phyloP scores from a whole-genome alignment of 139 green algal genomes.

The Desmodesmus armatus region DNA sequence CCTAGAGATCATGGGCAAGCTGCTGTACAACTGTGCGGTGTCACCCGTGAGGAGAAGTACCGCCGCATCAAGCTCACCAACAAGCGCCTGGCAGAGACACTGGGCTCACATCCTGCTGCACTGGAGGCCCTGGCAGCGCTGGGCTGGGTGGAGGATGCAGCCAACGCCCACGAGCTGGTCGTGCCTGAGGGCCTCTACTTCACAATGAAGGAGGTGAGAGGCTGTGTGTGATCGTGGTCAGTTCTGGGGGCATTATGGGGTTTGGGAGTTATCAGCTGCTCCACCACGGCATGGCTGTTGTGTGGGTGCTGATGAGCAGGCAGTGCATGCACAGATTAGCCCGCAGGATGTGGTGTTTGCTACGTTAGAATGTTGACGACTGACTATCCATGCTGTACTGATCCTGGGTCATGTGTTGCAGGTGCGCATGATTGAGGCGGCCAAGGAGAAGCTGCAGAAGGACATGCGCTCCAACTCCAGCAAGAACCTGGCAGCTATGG shows the following conservation, averaged over 20 bases:
- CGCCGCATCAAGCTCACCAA: slow-evolving; percentile 49
- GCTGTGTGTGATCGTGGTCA: too few relatives aligned
- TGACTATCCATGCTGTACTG: too few relatives aligned
- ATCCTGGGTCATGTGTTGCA: too few relatives aligned
- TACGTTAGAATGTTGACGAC: too few relatives aligned
- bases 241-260: too few relatives aligned
- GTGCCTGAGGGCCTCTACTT: slow-evolving; percentile 48
- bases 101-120: background rate
- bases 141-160: slow-evolving; percentile 52
- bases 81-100: slow-evolving; percentile 28
- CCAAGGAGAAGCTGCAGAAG: slow-evolving; percentile 49
- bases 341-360: too few relatives aligned
- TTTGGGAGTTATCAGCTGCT: background rate
- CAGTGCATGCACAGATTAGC: too few relatives aligned
- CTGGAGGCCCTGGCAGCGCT: slow-evolving; percentile 49
- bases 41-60: slow-evolving; percentile 48
- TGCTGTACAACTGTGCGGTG: slow-evolving; percentile 55
- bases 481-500: slow-evolving; percentile 51
- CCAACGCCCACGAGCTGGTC: slow-evolving; percentile 42
- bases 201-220: slow-evolving; percentile 55
- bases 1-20: slow-evolving; percentile 53
- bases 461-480: slow-evolving; percentile 37
- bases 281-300: background rate
- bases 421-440: slow-evolving; percentile 54
- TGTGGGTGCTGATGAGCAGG: background rate